Evolutionary conservation across 306 rosid species (phyloP), one percentile per base, ranked within the genome.

Genomic region (Delonix regia): DNA sequence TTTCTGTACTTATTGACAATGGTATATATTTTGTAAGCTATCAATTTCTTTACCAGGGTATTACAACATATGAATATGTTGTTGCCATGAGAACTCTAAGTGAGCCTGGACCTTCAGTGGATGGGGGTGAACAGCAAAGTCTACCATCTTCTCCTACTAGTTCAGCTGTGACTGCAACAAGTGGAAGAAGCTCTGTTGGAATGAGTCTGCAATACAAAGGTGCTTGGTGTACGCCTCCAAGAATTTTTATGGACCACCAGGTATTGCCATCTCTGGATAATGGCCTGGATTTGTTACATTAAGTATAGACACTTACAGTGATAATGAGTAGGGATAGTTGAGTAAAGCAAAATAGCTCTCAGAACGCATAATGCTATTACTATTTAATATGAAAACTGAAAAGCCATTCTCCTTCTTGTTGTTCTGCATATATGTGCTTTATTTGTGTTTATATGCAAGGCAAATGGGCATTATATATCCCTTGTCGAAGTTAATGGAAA

Each of bases 171-270:
- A 92, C 95, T 75, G 93, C 89, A 76, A 56, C 88, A 27, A 92
- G 97, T 83, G 97, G 97, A 71, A 92, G 89, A 86, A 90, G 96
- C 89, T 90, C 96, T 25, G 88, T 86, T 63, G 97, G 96, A 80
- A 84, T 87, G 87, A 81, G 90, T 82, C 86, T 92, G 88, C 93
- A 86, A 81, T 85, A 87, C 74, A 90, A 89, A 82, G 96, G 93
- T 41, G 90, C 90, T 76, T 92, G 96, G 97, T 92, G 96, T 76
- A 92, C 97, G 24, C 97, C 96, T 60, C 97, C 96, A 70, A 81
- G 97, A 85, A 90, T 92, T 56, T 92, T 90, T 75, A 89, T 92
- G 97, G 97, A 92, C 76, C 88, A 90, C 67, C 96, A 85, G 93
- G 96, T 92, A 88, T 57, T 60, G 30, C 78, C 21, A 69, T 74